These are phyloP conservation scores for Fusarium pseudonygamai DNA, from an alignment of 2,329 filamentous ascomycete genomes.

Conservation along the genomic window DNA sequence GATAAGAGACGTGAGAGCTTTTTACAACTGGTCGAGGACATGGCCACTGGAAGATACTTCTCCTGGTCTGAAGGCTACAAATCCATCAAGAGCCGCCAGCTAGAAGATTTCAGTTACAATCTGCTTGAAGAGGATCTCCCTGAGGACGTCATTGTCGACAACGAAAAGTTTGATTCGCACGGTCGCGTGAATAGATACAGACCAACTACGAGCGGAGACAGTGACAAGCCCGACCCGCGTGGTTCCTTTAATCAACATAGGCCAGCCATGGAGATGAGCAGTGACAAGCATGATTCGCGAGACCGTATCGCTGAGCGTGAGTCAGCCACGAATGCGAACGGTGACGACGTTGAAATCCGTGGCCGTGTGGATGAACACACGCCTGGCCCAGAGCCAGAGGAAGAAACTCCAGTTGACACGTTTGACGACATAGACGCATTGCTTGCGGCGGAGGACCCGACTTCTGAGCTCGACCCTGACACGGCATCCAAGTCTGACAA, in stretches of 20 bases:
- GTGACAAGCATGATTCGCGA: neutral
- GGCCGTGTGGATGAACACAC: neutral
- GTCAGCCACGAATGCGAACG: neutral
- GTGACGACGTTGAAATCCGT: neutral
- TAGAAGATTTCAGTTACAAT: conserved; percentile 43
- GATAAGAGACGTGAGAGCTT: conserved; percentile 29
- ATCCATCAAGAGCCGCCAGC: conserved; percentile 39
- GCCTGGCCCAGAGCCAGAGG: neutral
- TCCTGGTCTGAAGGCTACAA: conserved; percentile 49
- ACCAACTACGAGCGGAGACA: neutral
- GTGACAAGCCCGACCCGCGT: neutral
- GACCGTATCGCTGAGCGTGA: neutral
- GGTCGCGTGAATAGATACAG: conserved; percentile 13
- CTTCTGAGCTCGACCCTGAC: neutral
- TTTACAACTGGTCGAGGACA: conserved; percentile 42
- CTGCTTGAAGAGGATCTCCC: conserved; percentile 39
- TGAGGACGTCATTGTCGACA: conserved; percentile 38
- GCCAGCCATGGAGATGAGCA: neutral
- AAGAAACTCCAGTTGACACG: neutral
- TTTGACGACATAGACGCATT: conserved; percentile 10
- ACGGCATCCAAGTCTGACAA: neutral
- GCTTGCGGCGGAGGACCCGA: neutral
- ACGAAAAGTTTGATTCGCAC: conserved; percentile 18
- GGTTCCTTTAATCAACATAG: neutral
- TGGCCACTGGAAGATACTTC: conserved; percentile 47